Evolutionary conservation across 2,329 filamentous ascomycete species (phyloP).

Genomic region (Beauveria brongniartii): DNA sequence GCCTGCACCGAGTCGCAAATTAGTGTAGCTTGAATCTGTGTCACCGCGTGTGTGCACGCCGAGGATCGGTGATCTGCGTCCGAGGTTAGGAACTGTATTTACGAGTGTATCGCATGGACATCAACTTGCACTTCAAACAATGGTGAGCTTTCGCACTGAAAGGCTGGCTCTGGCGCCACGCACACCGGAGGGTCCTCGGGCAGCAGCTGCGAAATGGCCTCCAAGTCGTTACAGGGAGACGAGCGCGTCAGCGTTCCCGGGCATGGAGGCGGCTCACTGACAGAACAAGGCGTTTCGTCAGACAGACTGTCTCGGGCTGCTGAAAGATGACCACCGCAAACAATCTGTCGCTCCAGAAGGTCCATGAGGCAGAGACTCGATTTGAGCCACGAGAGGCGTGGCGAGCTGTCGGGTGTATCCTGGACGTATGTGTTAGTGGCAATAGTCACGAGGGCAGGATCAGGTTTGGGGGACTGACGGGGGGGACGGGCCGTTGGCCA

Average conservation of each 20-base stretch:
- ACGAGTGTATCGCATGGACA: background rate
- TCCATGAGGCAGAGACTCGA: slow-evolving; percentile 9
- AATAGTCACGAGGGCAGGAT: background rate
- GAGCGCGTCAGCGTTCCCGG: background rate
- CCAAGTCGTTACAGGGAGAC: slow-evolving; percentile 1
- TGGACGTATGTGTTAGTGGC: background rate
- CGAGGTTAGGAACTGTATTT: background rate
- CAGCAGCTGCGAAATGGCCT: background rate
- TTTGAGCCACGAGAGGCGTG: slow-evolving; percentile 3
- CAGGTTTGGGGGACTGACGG: slow-evolving; percentile 21
- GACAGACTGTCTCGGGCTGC: background rate
- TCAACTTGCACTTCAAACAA: background rate
- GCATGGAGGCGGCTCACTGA: background rate
- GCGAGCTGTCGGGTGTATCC: background rate
- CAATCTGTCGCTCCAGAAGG: slow-evolving; percentile 10
- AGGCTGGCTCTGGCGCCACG: background rate
- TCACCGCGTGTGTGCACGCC: background rate
- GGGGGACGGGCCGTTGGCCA: slow-evolving; percentile 29
- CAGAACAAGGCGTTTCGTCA: background rate
- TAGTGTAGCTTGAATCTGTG: slow-evolving; percentile 4
- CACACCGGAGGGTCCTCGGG: background rate
- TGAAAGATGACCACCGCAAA: background rate
- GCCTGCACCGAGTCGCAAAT: background rate
- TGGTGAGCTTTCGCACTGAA: background rate
- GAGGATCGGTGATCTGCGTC: background rate